Evolutionary conservation across 352 stramenopile species (phyloP).

Genomic region (Phytophthora megakarya): DNA sequence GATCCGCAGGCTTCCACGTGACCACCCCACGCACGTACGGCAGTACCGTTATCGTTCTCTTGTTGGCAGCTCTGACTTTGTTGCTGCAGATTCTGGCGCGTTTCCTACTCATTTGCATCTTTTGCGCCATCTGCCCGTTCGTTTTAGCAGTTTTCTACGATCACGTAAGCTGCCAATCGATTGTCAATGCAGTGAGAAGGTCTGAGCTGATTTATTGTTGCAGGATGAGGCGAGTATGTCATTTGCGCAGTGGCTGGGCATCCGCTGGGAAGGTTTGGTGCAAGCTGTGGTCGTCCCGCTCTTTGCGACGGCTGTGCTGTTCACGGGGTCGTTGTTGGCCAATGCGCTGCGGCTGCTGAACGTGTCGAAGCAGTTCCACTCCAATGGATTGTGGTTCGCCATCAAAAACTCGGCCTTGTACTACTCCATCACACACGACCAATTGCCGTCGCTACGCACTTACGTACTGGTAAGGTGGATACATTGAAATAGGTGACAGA

Average conservation of each 20-base stretch:
- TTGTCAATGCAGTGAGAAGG: no score
- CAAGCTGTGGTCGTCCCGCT: conserved; percentile 67
- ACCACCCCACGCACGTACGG: conserved; percentile 84
- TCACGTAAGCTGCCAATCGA: conserved; percentile 66
- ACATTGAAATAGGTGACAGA: background rate
- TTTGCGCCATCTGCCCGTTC: conserved; percentile 84
- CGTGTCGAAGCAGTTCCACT: conserved; percentile 78
- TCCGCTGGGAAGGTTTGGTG: conserved; percentile 66
- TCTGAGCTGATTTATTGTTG: conserved; percentile 14
- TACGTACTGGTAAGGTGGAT: conserved; percentile 67
- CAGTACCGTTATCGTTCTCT: background rate
- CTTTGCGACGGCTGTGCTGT: conserved; percentile 73
- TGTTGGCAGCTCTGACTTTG: conserved; percentile 6
- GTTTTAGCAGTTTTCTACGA: conserved; percentile 84
- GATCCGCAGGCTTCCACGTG: conserved; percentile 77
- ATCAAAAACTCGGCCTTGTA: conserved; percentile 86
- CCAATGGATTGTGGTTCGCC: conserved; percentile 72
- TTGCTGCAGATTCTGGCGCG: conserved; percentile 76
- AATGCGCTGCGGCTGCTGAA: conserved; percentile 79
- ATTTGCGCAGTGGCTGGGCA: conserved; percentile 85
- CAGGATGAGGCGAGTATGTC: conserved; percentile 81
- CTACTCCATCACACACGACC: conserved; percentile 75
- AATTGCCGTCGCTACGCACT: conserved; percentile 78
- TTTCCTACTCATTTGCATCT: conserved; percentile 89
- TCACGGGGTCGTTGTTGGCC: conserved; percentile 75